A percentile compares a stretch with the other conserved stretches of the same genome.
Evolutionary conservation across 2,329 filamentous ascomycete species (phyloP).

Genomic region (Sodiomyces alkalinus): DNA sequence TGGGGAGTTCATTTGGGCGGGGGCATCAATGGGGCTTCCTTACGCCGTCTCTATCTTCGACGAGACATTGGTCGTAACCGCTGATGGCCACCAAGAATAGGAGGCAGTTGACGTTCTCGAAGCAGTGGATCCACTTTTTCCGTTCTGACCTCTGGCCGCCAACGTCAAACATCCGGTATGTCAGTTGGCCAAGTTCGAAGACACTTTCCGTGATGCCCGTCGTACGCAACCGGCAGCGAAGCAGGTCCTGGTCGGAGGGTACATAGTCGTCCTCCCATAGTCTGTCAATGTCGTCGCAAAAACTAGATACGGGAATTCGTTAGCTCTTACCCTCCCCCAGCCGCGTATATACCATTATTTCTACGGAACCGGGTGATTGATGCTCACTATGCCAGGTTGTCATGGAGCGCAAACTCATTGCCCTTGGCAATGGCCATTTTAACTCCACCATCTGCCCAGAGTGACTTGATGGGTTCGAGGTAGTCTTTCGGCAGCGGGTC

Average conservation of each 20-base stretch:
- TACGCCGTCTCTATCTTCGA: constrained; percentile 93
- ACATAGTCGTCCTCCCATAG: constrained; percentile 66
- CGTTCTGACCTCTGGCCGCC: constrained; percentile 84
- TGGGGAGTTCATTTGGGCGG: not conserved
- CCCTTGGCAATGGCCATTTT: constrained; percentile 81
- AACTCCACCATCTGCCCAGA: constrained; percentile 77
- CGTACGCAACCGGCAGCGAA: constrained; percentile 77
- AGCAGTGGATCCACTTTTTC: constrained; percentile 97
- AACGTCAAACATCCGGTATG: constrained; percentile 94
- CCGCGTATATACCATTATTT: too few species aligned
- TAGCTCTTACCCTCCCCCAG: too few species aligned
- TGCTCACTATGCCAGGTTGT: constrained; percentile 84
- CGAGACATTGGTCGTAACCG: constrained; percentile 89
- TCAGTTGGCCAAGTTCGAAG: constrained; percentile 82
- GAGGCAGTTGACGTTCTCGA: constrained; percentile 84
- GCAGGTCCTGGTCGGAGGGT: constrained; percentile 85
- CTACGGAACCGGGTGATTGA: too few species aligned
- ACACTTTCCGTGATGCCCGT: constrained; percentile 93
- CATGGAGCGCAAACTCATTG: constrained; percentile 91
- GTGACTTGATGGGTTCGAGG: constrained; percentile 62
- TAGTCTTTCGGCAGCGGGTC: constrained; percentile 69
- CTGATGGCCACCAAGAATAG: constrained; percentile 91
- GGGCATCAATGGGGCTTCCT: constrained; percentile 19
- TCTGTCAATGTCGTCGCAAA: constrained; percentile 65
- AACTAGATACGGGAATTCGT: too few species aligned